Conservation (phyloP, 169 alveolate species). For the Eimeria brunetti region DNA sequence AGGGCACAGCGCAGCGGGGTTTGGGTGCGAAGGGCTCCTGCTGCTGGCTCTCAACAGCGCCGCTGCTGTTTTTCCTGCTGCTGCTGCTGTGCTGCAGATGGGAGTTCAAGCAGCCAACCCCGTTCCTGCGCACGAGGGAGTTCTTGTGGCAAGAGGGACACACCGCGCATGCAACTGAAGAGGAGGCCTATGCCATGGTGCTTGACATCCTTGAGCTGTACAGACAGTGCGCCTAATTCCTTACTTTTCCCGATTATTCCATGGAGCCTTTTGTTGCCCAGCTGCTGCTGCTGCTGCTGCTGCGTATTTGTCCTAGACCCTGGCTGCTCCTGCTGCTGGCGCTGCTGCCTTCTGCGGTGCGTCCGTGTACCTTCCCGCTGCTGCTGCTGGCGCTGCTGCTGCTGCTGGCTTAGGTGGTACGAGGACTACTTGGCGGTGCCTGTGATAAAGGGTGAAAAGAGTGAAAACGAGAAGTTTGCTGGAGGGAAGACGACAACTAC, state of each 20-base stretch:
- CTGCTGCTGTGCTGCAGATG: slow-evolving; percentile 94
- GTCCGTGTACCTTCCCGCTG: too few relatives aligned
- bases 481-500: slow-evolving; percentile 99
- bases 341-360: too few relatives aligned
- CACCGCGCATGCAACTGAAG: slow-evolving; percentile 99
- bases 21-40: not conserved
- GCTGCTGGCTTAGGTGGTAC: slow-evolving; percentile 86
- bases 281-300: slow-evolving; percentile 28
- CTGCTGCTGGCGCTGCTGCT: not conserved
- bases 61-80: not conserved
- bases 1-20: not conserved
- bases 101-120: slow-evolving; percentile 99
- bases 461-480: slow-evolving; percentile 99
- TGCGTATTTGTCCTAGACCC: not conserved
- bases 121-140: slow-evolving; percentile 99
- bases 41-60: not conserved
- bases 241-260: not conserved
- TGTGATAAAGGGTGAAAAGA: slow-evolving; percentile 98
- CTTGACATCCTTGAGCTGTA: slow-evolving; percentile 89
- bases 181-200: slow-evolving; percentile 96
- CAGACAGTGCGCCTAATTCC: slow-evolving; percentile 66
- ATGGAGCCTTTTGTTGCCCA: not conserved
- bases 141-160: slow-evolving; percentile 99
- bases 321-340: too few relatives aligned
- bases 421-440: slow-evolving; percentile 99